These are phyloP conservation scores for Metschnikowia proteae DNA, from an alignment of 805 yeast genomes.

Conservation along the genomic window DNA sequence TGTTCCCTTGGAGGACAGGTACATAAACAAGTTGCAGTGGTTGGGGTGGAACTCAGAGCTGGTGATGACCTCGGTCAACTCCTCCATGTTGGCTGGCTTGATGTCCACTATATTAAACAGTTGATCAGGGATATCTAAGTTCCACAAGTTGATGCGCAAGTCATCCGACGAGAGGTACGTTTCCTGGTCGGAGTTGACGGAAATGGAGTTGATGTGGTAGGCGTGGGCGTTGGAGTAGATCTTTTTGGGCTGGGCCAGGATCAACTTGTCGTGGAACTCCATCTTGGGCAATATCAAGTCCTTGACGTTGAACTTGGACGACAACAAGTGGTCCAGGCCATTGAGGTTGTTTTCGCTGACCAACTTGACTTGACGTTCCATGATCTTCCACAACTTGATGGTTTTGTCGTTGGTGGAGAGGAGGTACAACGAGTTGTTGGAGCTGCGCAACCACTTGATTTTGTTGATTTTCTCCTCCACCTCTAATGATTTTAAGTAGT, in stretches of 20 bases:
- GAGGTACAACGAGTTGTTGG: constrained; percentile 85
- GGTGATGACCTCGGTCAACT: constrained; percentile 95
- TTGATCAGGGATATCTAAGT: constrained; percentile 88
- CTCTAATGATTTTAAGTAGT: constrained; percentile 90
- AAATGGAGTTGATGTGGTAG: constrained; percentile 93
- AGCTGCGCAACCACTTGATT: constrained; percentile 90
- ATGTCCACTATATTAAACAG: constrained; percentile 96
- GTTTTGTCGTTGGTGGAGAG: constrained; percentile 95
- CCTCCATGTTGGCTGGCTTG: constrained; percentile 98
- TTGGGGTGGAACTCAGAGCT: constrained; percentile 94
- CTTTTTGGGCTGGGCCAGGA: constrained; percentile 90
- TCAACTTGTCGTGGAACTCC: constrained; percentile 90
- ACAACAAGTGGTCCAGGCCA: constrained; percentile 20
- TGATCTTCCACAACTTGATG: constrained; percentile 95
- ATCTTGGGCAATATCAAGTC: constrained; percentile 77
- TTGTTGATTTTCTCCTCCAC: constrained; percentile 98
- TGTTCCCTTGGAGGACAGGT: constrained; percentile 92
- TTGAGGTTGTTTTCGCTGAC: constrained; percentile 84
- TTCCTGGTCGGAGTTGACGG: constrained; percentile 93
- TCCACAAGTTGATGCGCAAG: constrained; percentile 93
- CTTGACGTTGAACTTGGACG: constrained; percentile 28
- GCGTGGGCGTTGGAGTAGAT: constrained; percentile 96
- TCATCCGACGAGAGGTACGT: constrained; percentile 93
- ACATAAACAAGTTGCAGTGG: constrained; percentile 90
- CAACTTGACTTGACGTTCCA: constrained; percentile 85